Base-by-base conservation (phyloP, 352 stramenopile species). In the Globisporangium viniferum region DNA sequence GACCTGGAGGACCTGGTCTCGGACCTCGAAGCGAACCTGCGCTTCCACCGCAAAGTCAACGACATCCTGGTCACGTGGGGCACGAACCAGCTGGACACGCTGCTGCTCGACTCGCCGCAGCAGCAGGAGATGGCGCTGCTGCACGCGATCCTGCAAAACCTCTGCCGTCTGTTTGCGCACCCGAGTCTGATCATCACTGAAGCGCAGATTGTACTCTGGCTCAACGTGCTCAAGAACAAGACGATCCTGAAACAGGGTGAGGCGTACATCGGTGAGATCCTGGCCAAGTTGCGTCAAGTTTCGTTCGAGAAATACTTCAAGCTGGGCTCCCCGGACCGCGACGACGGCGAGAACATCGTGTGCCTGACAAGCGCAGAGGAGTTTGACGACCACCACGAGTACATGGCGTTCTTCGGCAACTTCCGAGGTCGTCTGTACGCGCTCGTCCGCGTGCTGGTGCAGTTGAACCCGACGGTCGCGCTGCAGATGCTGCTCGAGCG, bases 291-390 rank as follows among this genome's bases (percentile, higher is more conserved):
- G n/a, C 81, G 80, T 24, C 76, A 88, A 53, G 77, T 87, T 7
- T 82, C 79, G 10, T 89, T 90, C 18, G 84, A 92, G 18, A 94
- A 92, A 62, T 94, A 92, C 70, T 94, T 94, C 59, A 92, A 91
- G 66, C 57, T 94, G 3, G 69, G 78, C 2, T 92, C 84, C 0
- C 86, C 86, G 1, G 83, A 92, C 24, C 84, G 84, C 22, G 82
- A 88, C 53, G 62, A 72, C 39, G 55, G 69, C 0, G 76, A 86
- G 22, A 81, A 68, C 9, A 41, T 65, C 27, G 74, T 73, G 6
- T 85, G 75, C 55, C 49, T 74, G 22, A 83, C 77, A 61, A 88
- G 80, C 46, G 75, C 65, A 49, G 66, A 84, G 67, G 86, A 94
- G 15, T 94, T 92, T 65, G 86, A 94, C 31, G 84, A 92, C 51